Evolutionary conservation across 2,329 filamentous ascomycete species (phyloP).

Genomic region (Monilinia fructicola): DNA sequence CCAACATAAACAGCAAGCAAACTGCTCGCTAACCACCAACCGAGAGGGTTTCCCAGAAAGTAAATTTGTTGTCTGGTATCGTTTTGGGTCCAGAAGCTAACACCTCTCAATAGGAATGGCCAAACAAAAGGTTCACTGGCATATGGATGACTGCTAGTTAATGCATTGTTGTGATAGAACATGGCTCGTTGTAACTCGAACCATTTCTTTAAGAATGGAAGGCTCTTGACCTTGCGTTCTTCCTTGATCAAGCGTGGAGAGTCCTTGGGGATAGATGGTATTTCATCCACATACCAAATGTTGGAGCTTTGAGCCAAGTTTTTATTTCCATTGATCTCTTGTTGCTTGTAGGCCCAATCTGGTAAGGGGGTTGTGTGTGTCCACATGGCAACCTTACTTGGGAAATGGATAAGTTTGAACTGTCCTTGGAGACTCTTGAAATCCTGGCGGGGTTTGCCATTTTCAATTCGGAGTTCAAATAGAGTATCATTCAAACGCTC

Average conservation of each 20-base stretch:
- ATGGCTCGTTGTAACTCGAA: slow-evolving; percentile 95
- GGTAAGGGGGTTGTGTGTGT: slow-evolving; percentile 93
- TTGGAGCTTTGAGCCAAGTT: slow-evolving; percentile 87
- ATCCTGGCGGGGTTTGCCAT: slow-evolving; percentile 74
- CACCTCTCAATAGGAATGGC: slow-evolving; percentile 94
- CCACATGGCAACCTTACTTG: slow-evolving; percentile 98
- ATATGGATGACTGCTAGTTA: slow-evolving; percentile 96
- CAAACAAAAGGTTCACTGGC: slow-evolving; percentile 93
- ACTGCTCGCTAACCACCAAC: slow-evolving; percentile 95
- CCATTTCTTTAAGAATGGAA: slow-evolving; percentile 93
- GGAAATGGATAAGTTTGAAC: slow-evolving; percentile 93
- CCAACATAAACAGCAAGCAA: slow-evolving; percentile 90
- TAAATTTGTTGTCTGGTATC: slow-evolving; percentile 96
- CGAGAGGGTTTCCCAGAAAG: slow-evolving; percentile 93
- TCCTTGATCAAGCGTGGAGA: slow-evolving; percentile 71
- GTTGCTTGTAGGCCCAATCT: slow-evolving; percentile 95
- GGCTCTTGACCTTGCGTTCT: slow-evolving; percentile 72
- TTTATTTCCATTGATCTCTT: slow-evolving; percentile 99
- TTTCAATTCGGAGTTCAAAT: slow-evolving; percentile 89
- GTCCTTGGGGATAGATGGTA: slow-evolving; percentile 73
- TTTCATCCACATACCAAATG: slow-evolving; percentile 90
- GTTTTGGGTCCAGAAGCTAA: slow-evolving; percentile 98
- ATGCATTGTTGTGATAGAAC: slow-evolving; percentile 99
- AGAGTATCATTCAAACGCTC: slow-evolving; percentile 82
- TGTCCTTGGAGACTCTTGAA: slow-evolving; percentile 90